These are phyloP conservation scores for Geranium brycei DNA, from an alignment of 345 rosid species.

Conservation along the genomic window DNA sequence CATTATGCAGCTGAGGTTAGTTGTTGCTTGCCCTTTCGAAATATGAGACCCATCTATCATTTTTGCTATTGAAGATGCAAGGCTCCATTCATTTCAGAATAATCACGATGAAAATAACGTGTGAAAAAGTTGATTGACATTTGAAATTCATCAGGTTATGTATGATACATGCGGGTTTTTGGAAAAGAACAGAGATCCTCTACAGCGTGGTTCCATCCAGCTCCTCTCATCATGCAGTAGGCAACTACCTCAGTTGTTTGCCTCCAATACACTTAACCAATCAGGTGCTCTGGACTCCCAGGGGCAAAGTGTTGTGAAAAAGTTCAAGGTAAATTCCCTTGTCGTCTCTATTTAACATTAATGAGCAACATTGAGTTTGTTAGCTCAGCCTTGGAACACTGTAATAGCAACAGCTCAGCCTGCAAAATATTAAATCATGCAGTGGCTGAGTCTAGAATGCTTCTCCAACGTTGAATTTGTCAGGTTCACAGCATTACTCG, in stretches of 20 bases:
- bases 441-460: no score
- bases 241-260: slow-evolving; percentile 38
- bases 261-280: slow-evolving; percentile 29
- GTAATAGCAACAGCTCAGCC: no score
- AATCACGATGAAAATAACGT: background rate
- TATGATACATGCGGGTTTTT: slow-evolving; percentile 87
- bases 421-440: no score
- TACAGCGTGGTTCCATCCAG: slow-evolving; percentile 45
- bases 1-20: slow-evolving; percentile 96
- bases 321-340: slow-evolving; percentile 51
- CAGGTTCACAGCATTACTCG: no score
- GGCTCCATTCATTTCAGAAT: background rate
- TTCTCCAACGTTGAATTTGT: no score
- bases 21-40: background rate
- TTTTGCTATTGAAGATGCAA: background rate
- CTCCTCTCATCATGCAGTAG: slow-evolving; percentile 58
- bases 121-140: slow-evolving; percentile 8
- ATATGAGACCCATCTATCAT: background rate
- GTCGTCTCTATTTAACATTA: background rate
- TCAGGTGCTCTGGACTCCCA: slow-evolving; percentile 11
- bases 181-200: slow-evolving; percentile 85
- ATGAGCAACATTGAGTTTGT: no score
- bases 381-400: no score
- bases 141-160: slow-evolving; percentile 38
- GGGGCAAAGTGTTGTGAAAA: slow-evolving; percentile 56